Conservation (phyloP, 441 rosid species). For the Macaranga tanarius region DNA sequence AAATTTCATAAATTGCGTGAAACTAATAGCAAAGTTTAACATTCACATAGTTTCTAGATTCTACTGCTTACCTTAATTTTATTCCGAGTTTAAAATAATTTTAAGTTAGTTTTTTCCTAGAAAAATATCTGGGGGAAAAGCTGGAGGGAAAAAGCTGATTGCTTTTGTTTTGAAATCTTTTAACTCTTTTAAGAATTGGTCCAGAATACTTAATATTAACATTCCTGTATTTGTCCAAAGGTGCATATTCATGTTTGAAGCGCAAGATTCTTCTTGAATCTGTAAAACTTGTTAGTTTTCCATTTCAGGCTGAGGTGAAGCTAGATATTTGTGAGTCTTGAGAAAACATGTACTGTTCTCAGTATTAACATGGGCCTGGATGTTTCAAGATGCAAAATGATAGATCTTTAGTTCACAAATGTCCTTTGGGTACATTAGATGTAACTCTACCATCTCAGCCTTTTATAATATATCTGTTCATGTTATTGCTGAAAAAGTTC, state of each 20-base stretch:
- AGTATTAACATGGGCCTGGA: background rate
- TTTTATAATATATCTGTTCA: constrained; percentile 7
- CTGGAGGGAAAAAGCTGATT: no score
- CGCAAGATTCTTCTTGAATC: background rate
- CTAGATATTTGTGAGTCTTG: background rate
- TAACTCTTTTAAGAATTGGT: background rate
- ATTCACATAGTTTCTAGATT: background rate
- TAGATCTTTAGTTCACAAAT: background rate
- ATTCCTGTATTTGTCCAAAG: background rate
- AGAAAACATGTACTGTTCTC: background rate
- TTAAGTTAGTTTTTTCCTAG: no score
- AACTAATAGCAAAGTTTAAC: background rate
- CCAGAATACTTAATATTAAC: background rate
- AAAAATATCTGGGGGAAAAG: no score
- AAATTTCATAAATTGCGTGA: background rate
- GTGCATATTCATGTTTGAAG: background rate
- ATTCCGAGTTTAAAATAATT: background rate
- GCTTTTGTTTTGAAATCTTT: no score
- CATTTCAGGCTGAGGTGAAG: background rate
- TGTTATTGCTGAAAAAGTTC: background rate
- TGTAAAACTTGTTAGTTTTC: background rate
- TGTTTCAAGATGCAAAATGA: background rate
- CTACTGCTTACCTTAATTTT: background rate
- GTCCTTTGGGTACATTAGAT: background rate
- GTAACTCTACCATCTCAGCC: background rate